These are phyloP conservation scores for Begonia fuchsioides DNA, from an alignment of 306 rosid species.

Conservation along the genomic window DNA sequence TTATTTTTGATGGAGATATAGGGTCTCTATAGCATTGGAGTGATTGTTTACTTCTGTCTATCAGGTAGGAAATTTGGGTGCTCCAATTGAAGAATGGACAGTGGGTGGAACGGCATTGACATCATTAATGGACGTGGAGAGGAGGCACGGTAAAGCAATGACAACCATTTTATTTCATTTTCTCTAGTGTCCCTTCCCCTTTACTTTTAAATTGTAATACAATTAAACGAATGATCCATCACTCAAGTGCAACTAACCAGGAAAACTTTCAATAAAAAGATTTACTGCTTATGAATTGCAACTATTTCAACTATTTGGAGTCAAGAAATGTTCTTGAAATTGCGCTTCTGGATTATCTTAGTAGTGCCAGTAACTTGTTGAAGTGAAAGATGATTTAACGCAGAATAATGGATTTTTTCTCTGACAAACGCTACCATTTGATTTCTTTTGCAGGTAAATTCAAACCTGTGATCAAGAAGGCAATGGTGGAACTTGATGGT, in stretches of 20 bases:
- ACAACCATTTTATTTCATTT: background rate
- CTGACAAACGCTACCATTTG: background rate
- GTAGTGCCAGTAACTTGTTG: too few species aligned
- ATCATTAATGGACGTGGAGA: conserved; percentile 88
- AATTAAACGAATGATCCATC: background rate
- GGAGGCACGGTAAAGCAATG: conserved; percentile 71
- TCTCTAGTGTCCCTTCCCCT: background rate
- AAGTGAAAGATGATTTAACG: too few species aligned
- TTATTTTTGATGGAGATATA: too few species aligned
- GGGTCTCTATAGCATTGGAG: too few species aligned
- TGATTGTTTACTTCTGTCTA: background rate
- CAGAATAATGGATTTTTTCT: background rate
- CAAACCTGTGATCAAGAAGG: conserved; percentile 99
- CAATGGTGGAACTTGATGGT: conserved; percentile 99
- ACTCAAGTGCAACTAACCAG: background rate
- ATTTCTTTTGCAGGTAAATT: conserved; percentile 58
- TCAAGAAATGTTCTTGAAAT: too few species aligned
- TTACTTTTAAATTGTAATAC: background rate
- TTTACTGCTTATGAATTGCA: too few species aligned
- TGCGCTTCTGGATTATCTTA: too few species aligned
- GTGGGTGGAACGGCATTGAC: conserved; percentile 94
- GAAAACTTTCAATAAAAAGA: background rate
- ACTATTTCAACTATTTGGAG: too few species aligned
- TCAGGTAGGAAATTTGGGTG: conserved; percentile 83
- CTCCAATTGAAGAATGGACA: conserved; percentile 84